Percentiles rank a stretch among this genome's conserved stretches.
These are phyloP conservation scores for Aureobasidium pullulans DNA, from an alignment of 2,329 filamentous ascomycete species.

Conservation along the genomic window DNA sequence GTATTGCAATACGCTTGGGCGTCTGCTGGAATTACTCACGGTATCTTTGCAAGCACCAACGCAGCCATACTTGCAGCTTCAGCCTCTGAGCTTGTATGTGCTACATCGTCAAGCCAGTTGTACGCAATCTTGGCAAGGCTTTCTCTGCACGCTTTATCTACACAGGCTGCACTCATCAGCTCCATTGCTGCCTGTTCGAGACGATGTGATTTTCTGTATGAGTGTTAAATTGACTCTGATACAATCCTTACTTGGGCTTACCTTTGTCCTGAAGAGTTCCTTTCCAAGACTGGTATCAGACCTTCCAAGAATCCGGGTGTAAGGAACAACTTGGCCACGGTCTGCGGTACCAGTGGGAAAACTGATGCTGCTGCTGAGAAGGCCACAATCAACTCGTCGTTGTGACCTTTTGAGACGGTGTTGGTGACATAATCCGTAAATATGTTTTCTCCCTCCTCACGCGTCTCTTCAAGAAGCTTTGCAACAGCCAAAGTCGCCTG, in stretches of 20 bases:
- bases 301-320: conserved; percentile 78
- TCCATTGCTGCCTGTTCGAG: conserved; percentile 83
- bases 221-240: conserved; percentile 14
- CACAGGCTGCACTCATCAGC: conserved; percentile 84
- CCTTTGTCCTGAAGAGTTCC: conserved; percentile 39
- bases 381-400: conserved; percentile 82
- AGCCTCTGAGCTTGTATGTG: conserved; percentile 61
- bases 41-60: conserved; percentile 50
- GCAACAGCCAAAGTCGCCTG: conserved; percentile 77
- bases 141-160: conserved; percentile 73
- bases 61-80: conserved; percentile 45
- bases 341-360: conserved; percentile 75
- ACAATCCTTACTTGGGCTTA: conserved; percentile 12
- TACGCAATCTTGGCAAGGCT: conserved; percentile 77
- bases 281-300: conserved; percentile 67
- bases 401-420: conserved; percentile 64
- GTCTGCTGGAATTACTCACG: background rate
- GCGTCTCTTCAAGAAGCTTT: conserved; percentile 72
- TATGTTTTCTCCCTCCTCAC: conserved; percentile 57
- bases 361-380: conserved; percentile 87
- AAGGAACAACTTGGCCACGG: conserved; percentile 72
- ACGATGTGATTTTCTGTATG: conserved; percentile 68
- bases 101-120: conserved; percentile 79
- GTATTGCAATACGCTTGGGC: background rate
- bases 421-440: conserved; percentile 67